phyloP scores from a whole-genome alignment of 2,329 filamentous ascomycete genomes.

The Nemania serpens region DNA sequence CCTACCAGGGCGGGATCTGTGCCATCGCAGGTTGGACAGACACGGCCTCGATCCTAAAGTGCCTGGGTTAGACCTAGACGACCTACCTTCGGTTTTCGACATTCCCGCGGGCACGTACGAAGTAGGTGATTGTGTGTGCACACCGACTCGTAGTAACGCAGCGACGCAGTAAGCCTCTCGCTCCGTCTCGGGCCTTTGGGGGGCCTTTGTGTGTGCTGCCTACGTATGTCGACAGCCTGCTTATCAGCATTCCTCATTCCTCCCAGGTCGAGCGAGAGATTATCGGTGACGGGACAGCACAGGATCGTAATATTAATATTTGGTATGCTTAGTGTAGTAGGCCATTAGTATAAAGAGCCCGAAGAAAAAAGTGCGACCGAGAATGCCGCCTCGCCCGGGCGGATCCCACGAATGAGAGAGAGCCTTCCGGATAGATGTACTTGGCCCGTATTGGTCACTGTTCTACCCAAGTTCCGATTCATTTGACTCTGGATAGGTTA shows the following conservation, averaged over 20 bases:
- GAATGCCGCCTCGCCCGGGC: constrained; percentile 12
- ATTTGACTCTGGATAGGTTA: too few relatives aligned
- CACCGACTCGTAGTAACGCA: constrained; percentile 3
- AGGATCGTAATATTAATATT: constrained; percentile 1
- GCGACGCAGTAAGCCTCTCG: constrained; percentile 25
- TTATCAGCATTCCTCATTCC: constrained; percentile 18
- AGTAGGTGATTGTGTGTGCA: constrained; percentile 13
- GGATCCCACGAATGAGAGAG: constrained; percentile 19
- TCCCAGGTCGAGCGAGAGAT: neutral
- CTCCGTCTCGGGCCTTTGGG: constrained; percentile 9
- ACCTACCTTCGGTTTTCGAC: neutral
- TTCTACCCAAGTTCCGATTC: constrained; percentile 2
- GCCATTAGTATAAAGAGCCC: neutral
- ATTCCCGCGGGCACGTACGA: constrained; percentile 4
- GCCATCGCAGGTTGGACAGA: constrained; percentile 16
- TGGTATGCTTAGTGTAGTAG: constrained; percentile 6
- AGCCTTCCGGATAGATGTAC: neutral
- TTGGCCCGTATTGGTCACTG: neutral
- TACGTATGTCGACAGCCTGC: constrained; percentile 12
- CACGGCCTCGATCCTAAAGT: constrained; percentile 17
- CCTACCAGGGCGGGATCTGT: constrained; percentile 8
- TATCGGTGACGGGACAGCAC: neutral
- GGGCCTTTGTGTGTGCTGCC: neutral
- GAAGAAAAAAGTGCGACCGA: constrained; percentile 12
- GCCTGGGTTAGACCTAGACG: neutral